Percentiles rank a stretch among this genome's conserved stretches.
These are phyloP conservation scores for Mycena polygramma DNA, from an alignment of 768 basidiomycete genomes.

Conservation along the genomic window DNA sequence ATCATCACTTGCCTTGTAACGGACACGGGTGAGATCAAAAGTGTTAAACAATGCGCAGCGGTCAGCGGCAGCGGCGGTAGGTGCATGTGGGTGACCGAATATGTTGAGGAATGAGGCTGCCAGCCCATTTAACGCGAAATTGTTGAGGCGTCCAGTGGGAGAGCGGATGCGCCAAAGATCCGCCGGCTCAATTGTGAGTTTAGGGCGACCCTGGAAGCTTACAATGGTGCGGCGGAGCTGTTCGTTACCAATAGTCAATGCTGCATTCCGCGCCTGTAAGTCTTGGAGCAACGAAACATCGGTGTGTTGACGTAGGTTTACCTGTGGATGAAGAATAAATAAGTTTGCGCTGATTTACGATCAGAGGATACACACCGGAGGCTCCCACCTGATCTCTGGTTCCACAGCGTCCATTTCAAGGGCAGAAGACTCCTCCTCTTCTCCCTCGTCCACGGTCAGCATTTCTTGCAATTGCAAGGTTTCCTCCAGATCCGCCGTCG, in stretches of 20 bases:
- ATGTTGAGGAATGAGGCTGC: constrained; percentile 38
- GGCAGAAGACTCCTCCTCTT: constrained; percentile 3
- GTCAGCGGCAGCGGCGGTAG: neutral
- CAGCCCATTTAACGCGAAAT: constrained; percentile 44
- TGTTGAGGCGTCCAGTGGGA: constrained; percentile 37
- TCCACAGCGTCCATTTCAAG: neutral
- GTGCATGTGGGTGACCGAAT: neutral
- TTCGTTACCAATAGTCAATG: neutral
- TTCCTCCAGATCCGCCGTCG: neutral
- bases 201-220: neutral
- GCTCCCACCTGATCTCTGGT: neutral
- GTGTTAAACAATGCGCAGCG: constrained; percentile 37
- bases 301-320: too few species aligned
- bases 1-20: constrained; percentile 32
- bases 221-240: neutral
- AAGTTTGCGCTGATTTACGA: neutral
- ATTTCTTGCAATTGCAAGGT: neutral
- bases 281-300: too few species aligned
- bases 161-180: constrained; percentile 22
- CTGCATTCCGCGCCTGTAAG: too few species aligned
- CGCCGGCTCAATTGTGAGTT: neutral
- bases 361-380: neutral
- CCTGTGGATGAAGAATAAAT: too few species aligned
- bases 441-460: too few species aligned
- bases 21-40: constrained; percentile 37